These are phyloP conservation scores for Dioscorea zingiberensis DNA, from an alignment of 106 monocot genomes.

Conservation along the genomic window DNA sequence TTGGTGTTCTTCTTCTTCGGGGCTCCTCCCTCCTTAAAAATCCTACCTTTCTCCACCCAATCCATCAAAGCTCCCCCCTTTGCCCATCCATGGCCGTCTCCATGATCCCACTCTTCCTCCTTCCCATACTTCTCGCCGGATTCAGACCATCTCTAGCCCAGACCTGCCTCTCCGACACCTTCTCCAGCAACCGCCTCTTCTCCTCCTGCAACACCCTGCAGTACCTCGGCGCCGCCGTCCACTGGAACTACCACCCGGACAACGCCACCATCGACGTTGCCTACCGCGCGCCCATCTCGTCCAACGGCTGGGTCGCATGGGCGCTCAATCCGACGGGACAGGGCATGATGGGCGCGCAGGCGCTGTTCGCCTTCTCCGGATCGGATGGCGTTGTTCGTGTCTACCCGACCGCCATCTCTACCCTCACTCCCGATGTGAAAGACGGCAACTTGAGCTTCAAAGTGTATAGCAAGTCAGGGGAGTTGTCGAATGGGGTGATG, in stretches of 20 bases:
- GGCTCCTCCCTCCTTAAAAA: not conserved
- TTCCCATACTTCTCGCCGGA: not conserved
- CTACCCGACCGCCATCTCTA: slow-evolving; percentile 17
- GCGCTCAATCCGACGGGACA: slow-evolving; percentile 46
- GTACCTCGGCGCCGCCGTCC: slow-evolving; percentile 39
- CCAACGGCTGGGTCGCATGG: slow-evolving; percentile 73
- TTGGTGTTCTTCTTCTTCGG: not conserved
- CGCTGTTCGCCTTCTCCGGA: slow-evolving; percentile 49
- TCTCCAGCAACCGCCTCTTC: slow-evolving; percentile 33
- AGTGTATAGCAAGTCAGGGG: slow-evolving; percentile 9
- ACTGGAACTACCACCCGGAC: slow-evolving; percentile 63
- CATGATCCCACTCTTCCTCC: not conserved
- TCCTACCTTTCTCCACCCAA: not conserved
- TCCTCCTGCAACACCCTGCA: slow-evolving; percentile 34
- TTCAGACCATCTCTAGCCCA: slow-evolving; percentile 14
- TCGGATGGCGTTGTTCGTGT: slow-evolving; percentile 15
- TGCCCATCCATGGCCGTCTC: not conserved
- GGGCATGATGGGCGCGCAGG: slow-evolving; percentile 61
- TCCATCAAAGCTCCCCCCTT: not conserved
- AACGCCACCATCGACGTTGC: slow-evolving; percentile 59
- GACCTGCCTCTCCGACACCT: slow-evolving; percentile 16
- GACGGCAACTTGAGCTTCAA: slow-evolving; percentile 9
- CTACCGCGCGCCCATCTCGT: slow-evolving; percentile 45
- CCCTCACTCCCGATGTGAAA: slow-evolving; percentile 3
- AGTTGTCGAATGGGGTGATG: slow-evolving; percentile 12